Base-by-base conservation (phyloP, 441 rosid genomes). In the Erodium chrysanthum region DNA sequence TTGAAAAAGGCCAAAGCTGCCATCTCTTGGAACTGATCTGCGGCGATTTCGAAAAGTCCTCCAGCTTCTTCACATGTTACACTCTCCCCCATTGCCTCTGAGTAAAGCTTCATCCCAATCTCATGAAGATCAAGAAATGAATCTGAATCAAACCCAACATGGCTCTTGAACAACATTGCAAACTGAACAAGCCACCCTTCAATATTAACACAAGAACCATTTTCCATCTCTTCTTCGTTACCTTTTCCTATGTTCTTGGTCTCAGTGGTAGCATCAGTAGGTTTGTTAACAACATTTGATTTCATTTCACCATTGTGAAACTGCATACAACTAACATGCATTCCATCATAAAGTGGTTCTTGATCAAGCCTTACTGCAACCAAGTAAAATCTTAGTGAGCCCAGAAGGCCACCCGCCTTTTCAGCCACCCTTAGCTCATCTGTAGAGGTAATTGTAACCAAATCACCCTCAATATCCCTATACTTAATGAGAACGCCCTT, bases 1-100 rank as follows among this genome's bases (percentile, higher is more conserved):
- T 91, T 91, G 76, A 94, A 89, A 81, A 89, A 76, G 65, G 96
- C 98, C 64, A 94, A 73, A 65, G 97, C 98, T 7, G 89, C 88
- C 98, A 94, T 91, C 86, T 91, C 99, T 79, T 89, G 99, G 81
- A 94, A 94, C 76, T 87, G 87, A 65, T 88, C 94, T 50, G 88
- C 88, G 14, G 96, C 92, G 37, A 87, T 78, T 65, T 84, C 86
- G 78, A 94, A 89, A 73, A 91, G 84, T 46, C 80, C 87, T 70
- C 91, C 96, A 0, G 96, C 94, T 64, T 94, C 97, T 69, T 86
- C 96, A 48, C 92, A 78, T 7, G 97, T 86, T 27, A 89, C 91
- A 33, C 89, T 68, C 71, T 91, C 97, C 73, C 87, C 96, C 92
- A 94, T 89, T 44, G 96, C 97, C 75, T 89, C 97, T 0, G 96